Evolutionary conservation across 1,284 basidiomycete genomes (phyloP).

Genomic region (Neolentinus lepideus): DNA sequence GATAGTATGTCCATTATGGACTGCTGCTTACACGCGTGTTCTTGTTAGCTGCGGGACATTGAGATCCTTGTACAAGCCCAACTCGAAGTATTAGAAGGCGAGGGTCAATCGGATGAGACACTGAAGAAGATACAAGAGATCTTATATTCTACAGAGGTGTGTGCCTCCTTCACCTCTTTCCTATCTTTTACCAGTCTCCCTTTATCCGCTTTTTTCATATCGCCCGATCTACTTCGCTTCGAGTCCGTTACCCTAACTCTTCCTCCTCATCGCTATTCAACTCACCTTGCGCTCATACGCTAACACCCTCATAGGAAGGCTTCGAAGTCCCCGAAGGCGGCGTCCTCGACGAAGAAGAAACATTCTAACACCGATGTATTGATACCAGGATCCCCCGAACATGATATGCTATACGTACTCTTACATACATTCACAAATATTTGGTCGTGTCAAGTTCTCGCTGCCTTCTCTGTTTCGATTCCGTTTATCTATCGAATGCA

Average conservation of each 20-base stretch:
- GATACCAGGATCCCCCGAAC: background rate
- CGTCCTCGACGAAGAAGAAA: slow-evolving; percentile 52
- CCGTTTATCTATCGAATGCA: no score
- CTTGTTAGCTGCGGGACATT: slow-evolving; percentile 79
- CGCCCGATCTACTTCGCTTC: no score
- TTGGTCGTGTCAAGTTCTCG: no score
- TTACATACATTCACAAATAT: background rate
- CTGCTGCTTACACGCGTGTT: background rate
- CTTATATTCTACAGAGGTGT: slow-evolving; percentile 90
- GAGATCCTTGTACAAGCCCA: slow-evolving; percentile 88
- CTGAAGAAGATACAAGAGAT: slow-evolving; percentile 89
- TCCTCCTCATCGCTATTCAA: background rate
- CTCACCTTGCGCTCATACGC: background rate
- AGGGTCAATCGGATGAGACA: slow-evolving; percentile 59
- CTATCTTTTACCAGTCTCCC: no score
- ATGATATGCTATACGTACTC: background rate
- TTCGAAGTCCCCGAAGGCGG: slow-evolving; percentile 64
- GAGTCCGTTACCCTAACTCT: no score
- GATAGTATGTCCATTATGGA: no score
- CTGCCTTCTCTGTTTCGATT: no score
- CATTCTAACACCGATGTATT: slow-evolving; percentile 26
- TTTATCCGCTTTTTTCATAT: no score
- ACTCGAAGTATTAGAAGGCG: slow-evolving; percentile 50
- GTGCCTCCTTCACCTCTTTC: slow-evolving; percentile 13
- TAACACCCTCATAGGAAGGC: slow-evolving; percentile 35